Percentiles rank a stretch among this genome's conserved stretches.
phyloP scores from a whole-genome alignment of 208 protist genomes.

The Histomonas meleagridis region DNA sequence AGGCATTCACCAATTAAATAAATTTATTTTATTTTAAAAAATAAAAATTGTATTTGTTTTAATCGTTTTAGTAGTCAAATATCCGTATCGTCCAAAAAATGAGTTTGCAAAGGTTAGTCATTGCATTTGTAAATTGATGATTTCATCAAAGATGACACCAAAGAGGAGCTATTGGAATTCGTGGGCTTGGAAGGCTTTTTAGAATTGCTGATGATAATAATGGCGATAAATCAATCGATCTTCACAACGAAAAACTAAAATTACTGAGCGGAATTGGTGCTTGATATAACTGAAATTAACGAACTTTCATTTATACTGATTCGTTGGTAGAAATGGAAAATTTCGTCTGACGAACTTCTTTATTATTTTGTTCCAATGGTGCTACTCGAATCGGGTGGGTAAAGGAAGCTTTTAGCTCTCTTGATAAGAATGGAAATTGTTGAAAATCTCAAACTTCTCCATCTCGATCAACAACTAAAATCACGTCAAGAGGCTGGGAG shows the following conservation, averaged over 20 bases:
- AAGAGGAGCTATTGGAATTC: background rate
- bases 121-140: no score
- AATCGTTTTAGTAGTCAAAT: no score
- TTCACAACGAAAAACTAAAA: background rate
- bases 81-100: no score
- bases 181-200: background rate
- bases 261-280: background rate
- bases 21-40: background rate
- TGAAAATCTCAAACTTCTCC: background rate
- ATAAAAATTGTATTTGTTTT: no score
- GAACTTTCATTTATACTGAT: background rate
- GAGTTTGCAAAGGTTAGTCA: no score
- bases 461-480: background rate
- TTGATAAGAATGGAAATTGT: background rate
- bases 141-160: no score
- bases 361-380: background rate
- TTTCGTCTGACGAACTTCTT: conserved; percentile 8
- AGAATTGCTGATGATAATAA: conserved; percentile 36
- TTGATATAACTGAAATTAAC: background rate
- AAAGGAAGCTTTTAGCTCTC: background rate
- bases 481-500: background rate
- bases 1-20: background rate
- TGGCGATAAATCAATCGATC: background rate
- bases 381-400: background rate
- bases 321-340: background rate